Evolutionary conservation across 192 early-diverging fungal genomes (phyloP).

Genomic region (Umbelopsis vinacea): DNA sequence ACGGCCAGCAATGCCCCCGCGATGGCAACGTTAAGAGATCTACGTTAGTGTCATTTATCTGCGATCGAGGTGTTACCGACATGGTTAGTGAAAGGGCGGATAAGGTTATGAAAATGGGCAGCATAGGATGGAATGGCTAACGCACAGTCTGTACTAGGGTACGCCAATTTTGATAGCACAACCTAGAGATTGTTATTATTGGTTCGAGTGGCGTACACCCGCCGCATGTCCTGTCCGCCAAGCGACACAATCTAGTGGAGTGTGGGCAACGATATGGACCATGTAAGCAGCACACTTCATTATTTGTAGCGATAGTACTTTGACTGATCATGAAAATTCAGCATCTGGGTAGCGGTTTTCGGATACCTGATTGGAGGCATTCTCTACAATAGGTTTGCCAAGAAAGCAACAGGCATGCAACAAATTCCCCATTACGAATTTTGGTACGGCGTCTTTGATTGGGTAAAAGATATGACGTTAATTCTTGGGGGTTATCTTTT

Average conservation of each 20-base stretch:
- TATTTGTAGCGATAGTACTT: not conserved
- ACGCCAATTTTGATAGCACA: conserved; percentile 48
- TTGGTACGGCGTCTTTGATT: conserved; percentile 48
- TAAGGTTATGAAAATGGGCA: not conserved
- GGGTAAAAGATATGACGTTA: conserved; percentile 28
- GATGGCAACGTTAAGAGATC: conserved; percentile 35
- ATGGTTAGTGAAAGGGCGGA: conserved; percentile 16
- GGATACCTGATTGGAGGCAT: conserved; percentile 57
- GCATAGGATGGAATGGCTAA: not conserved
- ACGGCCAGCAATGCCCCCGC: conserved; percentile 43
- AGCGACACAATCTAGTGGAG: not conserved
- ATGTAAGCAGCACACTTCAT: not conserved
- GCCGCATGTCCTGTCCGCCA: conserved; percentile 37
- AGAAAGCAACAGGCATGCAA: conserved; percentile 53
- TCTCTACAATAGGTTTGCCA: conserved; percentile 55
- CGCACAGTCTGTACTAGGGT: conserved; percentile 26
- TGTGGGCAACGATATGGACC: conserved; percentile 13
- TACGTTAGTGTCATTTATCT: conserved; percentile 46
- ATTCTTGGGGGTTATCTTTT: not conserved
- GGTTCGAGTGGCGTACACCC: conserved; percentile 59
- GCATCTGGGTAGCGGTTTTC: conserved; percentile 28
- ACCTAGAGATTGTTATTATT: conserved; percentile 47
- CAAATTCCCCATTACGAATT: conserved; percentile 57
- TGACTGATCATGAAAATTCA: not conserved
- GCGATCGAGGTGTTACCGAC: conserved; percentile 29